A percentile compares a stretch with the other conserved stretches of the same genome.
phyloP scores from a whole-genome alignment of 2,329 filamentous ascomycete species.

The Sphaerulina vaccinii region DNA sequence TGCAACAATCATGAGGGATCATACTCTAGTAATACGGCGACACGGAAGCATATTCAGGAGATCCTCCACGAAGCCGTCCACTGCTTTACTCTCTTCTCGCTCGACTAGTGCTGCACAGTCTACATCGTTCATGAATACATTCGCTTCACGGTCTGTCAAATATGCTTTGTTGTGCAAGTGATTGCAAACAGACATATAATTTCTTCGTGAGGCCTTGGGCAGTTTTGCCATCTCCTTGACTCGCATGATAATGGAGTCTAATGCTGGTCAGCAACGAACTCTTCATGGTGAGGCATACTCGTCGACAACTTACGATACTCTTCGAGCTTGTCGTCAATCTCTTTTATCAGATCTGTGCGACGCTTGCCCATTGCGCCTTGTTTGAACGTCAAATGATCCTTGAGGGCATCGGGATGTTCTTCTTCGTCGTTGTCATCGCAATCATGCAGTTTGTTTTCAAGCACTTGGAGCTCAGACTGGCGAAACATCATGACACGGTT shows the following conservation, averaged over 20 bases:
- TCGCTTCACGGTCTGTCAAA: conserved; percentile 37
- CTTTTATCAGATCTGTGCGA: conserved; percentile 24
- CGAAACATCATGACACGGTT: conserved; percentile 41
- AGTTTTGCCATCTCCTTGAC: conserved; percentile 39
- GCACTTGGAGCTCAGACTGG: conserved; percentile 39
- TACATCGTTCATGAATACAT: conserved; percentile 41
- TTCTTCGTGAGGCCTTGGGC: conserved; percentile 41
- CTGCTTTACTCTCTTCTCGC: conserved; percentile 42
- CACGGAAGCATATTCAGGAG: conserved; percentile 36
- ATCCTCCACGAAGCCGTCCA: conserved; percentile 42
- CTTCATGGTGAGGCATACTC: not conserved
- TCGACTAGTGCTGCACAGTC: conserved; percentile 41
- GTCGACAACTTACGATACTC: conserved; percentile 21
- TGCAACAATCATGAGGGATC: conserved; percentile 3
- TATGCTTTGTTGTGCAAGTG: conserved; percentile 41
- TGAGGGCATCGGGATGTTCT: conserved; percentile 5
- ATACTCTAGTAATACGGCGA: conserved; percentile 31
- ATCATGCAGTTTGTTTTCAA: conserved; percentile 39
- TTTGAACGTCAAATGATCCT: conserved; percentile 19
- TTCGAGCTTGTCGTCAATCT: conserved; percentile 24
- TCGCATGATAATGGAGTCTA: conserved; percentile 42
- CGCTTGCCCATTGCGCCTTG: conserved; percentile 14
- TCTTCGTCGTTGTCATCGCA: conserved; percentile 24
- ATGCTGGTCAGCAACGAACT: not conserved
- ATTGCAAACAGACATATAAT: conserved; percentile 40